Percentiles rank a stretch among this genome's conserved stretches.
Evolutionary conservation across 306 rosid genomes (phyloP).

Genomic region (Fragaria nilgerrensis): DNA sequence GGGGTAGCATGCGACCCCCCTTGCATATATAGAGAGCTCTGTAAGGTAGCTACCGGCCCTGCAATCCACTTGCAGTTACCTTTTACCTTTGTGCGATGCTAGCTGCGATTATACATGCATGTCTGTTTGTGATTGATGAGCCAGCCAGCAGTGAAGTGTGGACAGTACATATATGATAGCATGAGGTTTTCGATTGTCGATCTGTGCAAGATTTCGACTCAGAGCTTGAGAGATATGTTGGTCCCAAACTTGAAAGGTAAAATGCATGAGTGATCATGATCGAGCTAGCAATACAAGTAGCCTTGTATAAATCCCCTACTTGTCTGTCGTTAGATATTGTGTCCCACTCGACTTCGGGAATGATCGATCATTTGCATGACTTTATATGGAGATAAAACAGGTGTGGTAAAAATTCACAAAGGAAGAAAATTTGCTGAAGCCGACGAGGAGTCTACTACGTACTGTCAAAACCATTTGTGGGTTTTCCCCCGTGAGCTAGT

Average conservation of each 20-base stretch:
- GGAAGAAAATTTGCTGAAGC: neutral
- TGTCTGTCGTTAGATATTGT: conserved; percentile 17
- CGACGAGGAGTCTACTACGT: neutral
- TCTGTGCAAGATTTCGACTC: conserved; percentile 9
- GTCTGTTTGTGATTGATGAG: neutral
- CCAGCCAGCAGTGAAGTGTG: neutral
- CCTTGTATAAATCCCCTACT: neutral
- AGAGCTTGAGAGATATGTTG: conserved; percentile 32
- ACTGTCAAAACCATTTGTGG: neutral
- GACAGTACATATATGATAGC: neutral
- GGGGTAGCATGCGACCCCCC: neutral
- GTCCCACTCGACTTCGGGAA: conserved; percentile 8
- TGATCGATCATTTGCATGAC: neutral
- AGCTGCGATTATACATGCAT: too few species aligned
- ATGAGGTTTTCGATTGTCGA: neutral
- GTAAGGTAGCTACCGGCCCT: conserved; percentile 5
- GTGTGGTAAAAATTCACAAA: neutral
- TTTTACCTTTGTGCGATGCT: too few species aligned
- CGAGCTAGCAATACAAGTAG: neutral
- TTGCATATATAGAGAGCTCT: neutral
- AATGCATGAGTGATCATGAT: neutral
- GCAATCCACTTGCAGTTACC: conserved; percentile 16
- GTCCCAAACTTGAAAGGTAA: conserved; percentile 43
- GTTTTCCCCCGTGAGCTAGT: neutral
- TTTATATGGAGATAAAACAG: neutral